phyloP scores from a whole-genome alignment of 2,329 filamentous ascomycete species.

The Ascochyta fabae region DNA sequence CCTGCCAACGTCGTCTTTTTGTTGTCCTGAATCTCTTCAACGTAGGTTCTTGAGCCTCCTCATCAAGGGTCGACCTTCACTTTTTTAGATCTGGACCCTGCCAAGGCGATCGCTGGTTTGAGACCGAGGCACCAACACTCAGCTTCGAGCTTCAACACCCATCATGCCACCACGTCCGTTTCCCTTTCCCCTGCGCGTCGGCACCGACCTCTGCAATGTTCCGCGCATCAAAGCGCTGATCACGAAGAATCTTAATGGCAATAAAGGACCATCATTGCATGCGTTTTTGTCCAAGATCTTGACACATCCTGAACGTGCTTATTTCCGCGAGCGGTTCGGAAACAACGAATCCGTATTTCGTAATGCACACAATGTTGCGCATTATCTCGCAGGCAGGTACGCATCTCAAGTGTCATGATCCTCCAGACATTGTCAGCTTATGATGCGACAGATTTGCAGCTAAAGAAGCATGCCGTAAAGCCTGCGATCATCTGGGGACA shows the following conservation, averaged over 20 bases:
- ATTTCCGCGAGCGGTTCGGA: slow-evolving; percentile 41
- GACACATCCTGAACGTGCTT: slow-evolving; percentile 41
- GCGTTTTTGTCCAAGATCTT: slow-evolving; percentile 35
- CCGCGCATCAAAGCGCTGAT: slow-evolving; percentile 69
- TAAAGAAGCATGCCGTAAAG: slow-evolving; percentile 60
- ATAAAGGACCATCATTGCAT: slow-evolving; percentile 14
- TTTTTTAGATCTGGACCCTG: not conserved
- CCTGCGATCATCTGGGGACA: slow-evolving; percentile 39
- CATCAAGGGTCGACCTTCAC: too few species aligned
- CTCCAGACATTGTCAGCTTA: slow-evolving; percentile 10
- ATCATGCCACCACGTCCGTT: slow-evolving; percentile 60
- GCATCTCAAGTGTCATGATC: not conserved
- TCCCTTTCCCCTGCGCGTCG: slow-evolving; percentile 71
- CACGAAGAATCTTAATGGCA: slow-evolving; percentile 23
- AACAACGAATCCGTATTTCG: slow-evolving; percentile 8
- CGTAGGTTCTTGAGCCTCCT: too few species aligned
- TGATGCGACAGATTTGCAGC: slow-evolving; percentile 52
- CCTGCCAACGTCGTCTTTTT: slow-evolving; percentile 47
- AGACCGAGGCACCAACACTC: not conserved
- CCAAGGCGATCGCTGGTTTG: not conserved
- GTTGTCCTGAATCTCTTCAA: not conserved
- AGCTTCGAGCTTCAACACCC: not conserved
- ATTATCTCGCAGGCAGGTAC: slow-evolving; percentile 48
- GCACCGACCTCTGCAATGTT: slow-evolving; percentile 79
- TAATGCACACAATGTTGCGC: slow-evolving; percentile 27